Conservation (phyloP, 371 early-diverging fungal species). For the Gilbertella persicaria region DNA sequence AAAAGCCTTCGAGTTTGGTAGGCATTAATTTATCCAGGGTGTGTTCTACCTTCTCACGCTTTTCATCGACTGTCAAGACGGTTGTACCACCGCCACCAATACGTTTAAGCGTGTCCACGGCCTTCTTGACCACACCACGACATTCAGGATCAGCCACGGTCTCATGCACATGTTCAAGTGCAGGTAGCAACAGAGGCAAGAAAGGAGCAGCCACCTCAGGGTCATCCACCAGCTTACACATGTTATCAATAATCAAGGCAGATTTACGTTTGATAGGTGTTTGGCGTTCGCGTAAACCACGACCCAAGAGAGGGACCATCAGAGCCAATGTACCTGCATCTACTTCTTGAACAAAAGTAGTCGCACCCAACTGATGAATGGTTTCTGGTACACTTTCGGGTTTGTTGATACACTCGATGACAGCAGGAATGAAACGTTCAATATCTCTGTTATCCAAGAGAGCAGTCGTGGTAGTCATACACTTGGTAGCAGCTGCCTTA, state of each 20-base stretch:
- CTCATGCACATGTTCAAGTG: slow-evolving; percentile 74
- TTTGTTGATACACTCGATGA: slow-evolving; percentile 64
- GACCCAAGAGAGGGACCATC: slow-evolving; percentile 75
- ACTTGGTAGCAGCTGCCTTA: slow-evolving; percentile 48
- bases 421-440: slow-evolving; percentile 61
- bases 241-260: slow-evolving; percentile 84
- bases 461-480: slow-evolving; percentile 51
- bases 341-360: slow-evolving; percentile 78
- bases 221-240: slow-evolving; percentile 82
- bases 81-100: slow-evolving; percentile 27
- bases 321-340: slow-evolving; percentile 80
- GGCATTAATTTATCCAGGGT: slow-evolving; percentile 44
- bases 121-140: slow-evolving; percentile 62
- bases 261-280: slow-evolving; percentile 77
- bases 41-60: slow-evolving; percentile 45
- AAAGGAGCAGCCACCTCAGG: slow-evolving; percentile 81
- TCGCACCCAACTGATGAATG: slow-evolving; percentile 66
- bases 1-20: slow-evolving; percentile 42
- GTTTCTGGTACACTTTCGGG: slow-evolving; percentile 67
- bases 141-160: slow-evolving; percentile 79
- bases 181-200: slow-evolving; percentile 77
- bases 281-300: slow-evolving; percentile 70
- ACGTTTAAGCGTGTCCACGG: slow-evolving; percentile 40
- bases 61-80: slow-evolving; percentile 43
- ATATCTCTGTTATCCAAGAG: slow-evolving; percentile 36